Base-by-base conservation (phyloP, 1,284 basidiomycete genomes). In the Sphaerobolus stellatus region DNA sequence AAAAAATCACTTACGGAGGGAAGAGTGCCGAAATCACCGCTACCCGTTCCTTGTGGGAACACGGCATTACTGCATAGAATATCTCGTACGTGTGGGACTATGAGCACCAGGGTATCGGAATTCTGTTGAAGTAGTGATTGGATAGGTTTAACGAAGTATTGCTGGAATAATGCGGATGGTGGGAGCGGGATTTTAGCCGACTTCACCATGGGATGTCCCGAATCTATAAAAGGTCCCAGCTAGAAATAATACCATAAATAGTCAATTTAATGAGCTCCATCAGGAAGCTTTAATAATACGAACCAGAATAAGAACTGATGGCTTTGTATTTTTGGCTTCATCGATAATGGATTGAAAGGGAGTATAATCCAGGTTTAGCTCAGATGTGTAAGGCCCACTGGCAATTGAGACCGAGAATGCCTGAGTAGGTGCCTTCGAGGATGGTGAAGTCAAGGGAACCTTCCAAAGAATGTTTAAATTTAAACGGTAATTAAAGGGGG, bases 171-270 rank as follows among this genome's bases (percentile, higher is more conserved):
- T 13, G 84, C 80, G 0, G 70, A 61, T 0, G 92, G 90, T 3
- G 83, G 73, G 49, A 79, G 71, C 52, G 87, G 83, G 25, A 87
- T 68, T 41, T 91, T 85, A 2, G 94, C 93, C 2, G 74, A 68
- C 64, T 82, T 83, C 57, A 98, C 80, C 40, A 78, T 72, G 0
- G 89, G 81, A 69, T 98, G 94, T 13, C 77, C 67, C 0, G 80
- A 70, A 60, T 96, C 92, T 33, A 98, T 71, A 65, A 98, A 98
- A 1, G 96, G 96, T 0, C 96, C 96, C 13, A 92, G 72, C 94
- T 95, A 52, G 46, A 27, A 18, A 50, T 3, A 50, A 56, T 52
- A 27, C 25, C 20, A 58, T 44, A 49, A 8, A 40, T 54, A 14
- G 48, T 22, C 28, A 25, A 48, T 4, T 58, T n/a, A n/a, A n/a